phyloP scores from a whole-genome alignment of 257 asterid species.

The Avicennia marina region DNA sequence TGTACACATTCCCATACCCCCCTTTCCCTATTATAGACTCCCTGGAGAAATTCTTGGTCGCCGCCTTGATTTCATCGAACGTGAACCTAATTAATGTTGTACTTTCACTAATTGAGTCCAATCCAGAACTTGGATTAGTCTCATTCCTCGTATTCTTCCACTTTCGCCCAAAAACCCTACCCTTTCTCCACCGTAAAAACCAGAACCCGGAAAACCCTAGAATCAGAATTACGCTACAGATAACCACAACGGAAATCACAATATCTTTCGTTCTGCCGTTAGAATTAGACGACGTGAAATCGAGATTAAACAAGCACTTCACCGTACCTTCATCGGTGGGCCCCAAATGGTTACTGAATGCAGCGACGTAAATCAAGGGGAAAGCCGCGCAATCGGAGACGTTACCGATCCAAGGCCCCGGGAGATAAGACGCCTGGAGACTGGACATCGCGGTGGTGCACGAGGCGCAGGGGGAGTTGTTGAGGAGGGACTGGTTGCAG shows the following conservation, averaged over 20 bases:
- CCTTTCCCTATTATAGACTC: conserved; percentile 68
- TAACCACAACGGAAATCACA: conserved; percentile 31
- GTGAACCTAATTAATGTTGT: conserved; percentile 56
- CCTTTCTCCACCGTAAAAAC: conserved; percentile 30
- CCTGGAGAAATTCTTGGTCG: conserved; percentile 59
- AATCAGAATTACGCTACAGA: conserved; percentile 19
- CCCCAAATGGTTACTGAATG: conserved; percentile 53
- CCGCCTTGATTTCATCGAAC: conserved; percentile 55
- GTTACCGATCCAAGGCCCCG: conserved; percentile 47
- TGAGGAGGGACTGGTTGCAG: conserved; percentile 64
- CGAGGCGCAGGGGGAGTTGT: conserved; percentile 67
- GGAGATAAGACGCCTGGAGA: conserved; percentile 46
- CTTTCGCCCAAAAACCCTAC: conserved; percentile 4
- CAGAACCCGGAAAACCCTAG: conserved; percentile 32
- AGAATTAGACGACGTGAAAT: conserved; percentile 24
- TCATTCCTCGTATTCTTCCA: conserved; percentile 15
- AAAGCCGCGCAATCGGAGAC: conserved; percentile 63
- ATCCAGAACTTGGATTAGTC: conserved; percentile 28
- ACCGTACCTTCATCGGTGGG: conserved; percentile 70
- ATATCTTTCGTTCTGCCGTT: conserved; percentile 24
- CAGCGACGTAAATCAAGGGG: conserved; percentile 62
- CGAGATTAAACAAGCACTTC: conserved; percentile 66
- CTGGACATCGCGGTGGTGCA: conserved; percentile 61
- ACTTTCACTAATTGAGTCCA: conserved; percentile 64
- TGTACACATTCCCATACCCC: conserved; percentile 86